Percentiles rank a stretch among this genome's conserved stretches.
Evolutionary conservation across 345 rosid genomes (phyloP).

Genomic region (Trapa incisa): DNA sequence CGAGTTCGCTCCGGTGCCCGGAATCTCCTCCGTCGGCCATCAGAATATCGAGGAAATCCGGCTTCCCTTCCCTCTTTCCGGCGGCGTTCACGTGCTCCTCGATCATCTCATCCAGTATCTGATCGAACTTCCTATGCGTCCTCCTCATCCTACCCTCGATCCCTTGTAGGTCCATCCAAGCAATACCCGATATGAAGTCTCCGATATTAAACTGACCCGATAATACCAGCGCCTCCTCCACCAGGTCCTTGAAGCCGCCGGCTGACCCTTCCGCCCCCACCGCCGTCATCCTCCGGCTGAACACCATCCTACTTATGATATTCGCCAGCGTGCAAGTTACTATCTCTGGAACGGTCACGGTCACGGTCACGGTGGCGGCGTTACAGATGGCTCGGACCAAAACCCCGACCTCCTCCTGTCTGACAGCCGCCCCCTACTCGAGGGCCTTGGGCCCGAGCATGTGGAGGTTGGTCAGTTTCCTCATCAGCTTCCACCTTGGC

Average conservation of each 20-base stretch:
- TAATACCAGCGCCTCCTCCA: slow-evolving; percentile 44
- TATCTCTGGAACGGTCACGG: slow-evolving; percentile 25
- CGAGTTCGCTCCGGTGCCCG: slow-evolving; percentile 21
- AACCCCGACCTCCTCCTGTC: slow-evolving; percentile 36
- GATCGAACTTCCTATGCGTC: slow-evolving; percentile 35
- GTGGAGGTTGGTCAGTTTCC: slow-evolving; percentile 3
- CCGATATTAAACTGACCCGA: slow-evolving; percentile 46
- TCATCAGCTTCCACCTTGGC: slow-evolving; percentile 3
- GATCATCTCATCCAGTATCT: slow-evolving; percentile 30
- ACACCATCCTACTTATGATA: slow-evolving; percentile 38
- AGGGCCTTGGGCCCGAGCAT: not conserved
- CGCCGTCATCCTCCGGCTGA: slow-evolving; percentile 13
- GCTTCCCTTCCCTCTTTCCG: slow-evolving; percentile 23
- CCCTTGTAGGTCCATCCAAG: slow-evolving; percentile 62
- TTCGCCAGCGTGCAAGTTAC: slow-evolving; percentile 37
- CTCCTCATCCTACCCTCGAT: slow-evolving; percentile 44
- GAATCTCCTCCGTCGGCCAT: slow-evolving; percentile 17
- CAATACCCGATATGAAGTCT: slow-evolving; percentile 42
- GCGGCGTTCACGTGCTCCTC: slow-evolving; percentile 26
- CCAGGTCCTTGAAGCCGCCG: slow-evolving; percentile 45
- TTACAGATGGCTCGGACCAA: slow-evolving; percentile 34
- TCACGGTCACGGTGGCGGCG: slow-evolving; percentile 20
- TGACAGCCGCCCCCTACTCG: slow-evolving; percentile 16
- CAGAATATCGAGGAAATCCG: slow-evolving; percentile 40
- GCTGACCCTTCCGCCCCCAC: slow-evolving; percentile 22